Conservation (phyloP, 2,329 filamentous ascomycete genomes). For the Cladosporium austrohemisphaericum region DNA sequence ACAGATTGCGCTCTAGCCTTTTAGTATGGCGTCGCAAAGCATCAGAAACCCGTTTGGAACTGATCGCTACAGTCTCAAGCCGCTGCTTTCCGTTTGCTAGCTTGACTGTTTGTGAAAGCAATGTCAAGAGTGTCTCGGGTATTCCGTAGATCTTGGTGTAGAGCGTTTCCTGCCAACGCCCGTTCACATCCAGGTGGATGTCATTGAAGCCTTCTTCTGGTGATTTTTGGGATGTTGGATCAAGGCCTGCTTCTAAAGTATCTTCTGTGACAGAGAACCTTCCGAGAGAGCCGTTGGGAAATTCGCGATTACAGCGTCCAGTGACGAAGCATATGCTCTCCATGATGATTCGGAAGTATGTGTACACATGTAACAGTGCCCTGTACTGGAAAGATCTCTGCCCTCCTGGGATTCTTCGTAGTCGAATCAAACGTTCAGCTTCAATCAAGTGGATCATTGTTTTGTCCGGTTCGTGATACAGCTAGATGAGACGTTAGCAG, state of each 20-base stretch:
- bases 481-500: too few relatives aligned
- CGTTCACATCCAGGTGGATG: conserved; percentile 3
- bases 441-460: conserved; percentile 2
- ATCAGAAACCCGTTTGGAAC: conserved; percentile 1
- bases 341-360: conserved; percentile 3
- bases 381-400: not conserved
- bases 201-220: conserved; percentile 6
- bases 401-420: not conserved
- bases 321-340: conserved; percentile 4
- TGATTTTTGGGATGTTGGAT: not conserved
- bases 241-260: not conserved
- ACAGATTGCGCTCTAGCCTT: conserved; percentile 3
- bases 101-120: conserved; percentile 7
- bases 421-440: conserved; percentile 3
- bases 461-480: not conserved
- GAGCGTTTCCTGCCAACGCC: conserved; percentile 1
- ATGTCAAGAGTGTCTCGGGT: conserved; percentile 3
- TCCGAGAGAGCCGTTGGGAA: not conserved
- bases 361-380: conserved; percentile 1
- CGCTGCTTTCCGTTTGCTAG: conserved; percentile 5
- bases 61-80: not conserved
- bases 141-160: conserved; percentile 10
- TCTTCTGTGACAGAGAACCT: conserved; percentile 4
- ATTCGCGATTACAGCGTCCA: not conserved
- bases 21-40: conserved; percentile 7